Base-by-base conservation (phyloP, 352 stramenopile genomes). In the Globisporangium cylindrosporum region DNA sequence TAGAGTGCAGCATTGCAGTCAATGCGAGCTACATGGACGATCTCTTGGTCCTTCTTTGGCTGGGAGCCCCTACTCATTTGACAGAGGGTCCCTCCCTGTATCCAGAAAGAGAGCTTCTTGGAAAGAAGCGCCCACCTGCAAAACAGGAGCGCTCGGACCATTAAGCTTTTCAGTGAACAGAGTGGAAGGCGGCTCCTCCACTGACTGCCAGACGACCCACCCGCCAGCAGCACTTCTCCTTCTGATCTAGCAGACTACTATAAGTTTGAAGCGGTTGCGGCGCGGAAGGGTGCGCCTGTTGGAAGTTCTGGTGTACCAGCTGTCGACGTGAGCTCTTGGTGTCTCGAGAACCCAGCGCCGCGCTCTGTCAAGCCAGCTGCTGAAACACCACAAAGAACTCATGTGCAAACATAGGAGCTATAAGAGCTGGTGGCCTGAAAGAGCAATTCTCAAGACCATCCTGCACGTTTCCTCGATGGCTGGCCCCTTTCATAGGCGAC, bases 101-200 rank as follows among this genome's bases (percentile, higher is more conserved):
- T 58, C 24, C 51, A 58, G 51, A 58, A 58, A 22, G 51, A 58
- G 51, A n/a, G 22, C 27, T 56, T 56, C 24, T 29, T 15, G 7
- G 10, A 20, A 41, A 32, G 29, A 7, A 32, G 10, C 22, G 10
- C 9, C 9, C 49, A 0, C 49, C 14, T 20, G 49, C 9, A 29
- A 56, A 5, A 25, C 22, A 56, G 22, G 14, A 6, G 15, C 49
- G 14, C 10, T 24, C 4, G 4, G 7, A 3, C 29, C 22, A 10
- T 20, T 15, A 3, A 32, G 9, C 5, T 8, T 12, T 20, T 20
- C 22, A 15, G 36, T 12, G 3, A 14, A 43, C 36, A 43, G 36
- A 12, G 3, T 34, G 24, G 5, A 41, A 41, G 9, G 36, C 36
- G 36, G 8, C 49, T 56, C 8, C 51, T 20, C 4, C 41, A n/a